Evolutionary conservation across 352 stramenopile species (phyloP), one percentile per base, ranked within the genome.

Genomic region (Pythium monospermum): DNA sequence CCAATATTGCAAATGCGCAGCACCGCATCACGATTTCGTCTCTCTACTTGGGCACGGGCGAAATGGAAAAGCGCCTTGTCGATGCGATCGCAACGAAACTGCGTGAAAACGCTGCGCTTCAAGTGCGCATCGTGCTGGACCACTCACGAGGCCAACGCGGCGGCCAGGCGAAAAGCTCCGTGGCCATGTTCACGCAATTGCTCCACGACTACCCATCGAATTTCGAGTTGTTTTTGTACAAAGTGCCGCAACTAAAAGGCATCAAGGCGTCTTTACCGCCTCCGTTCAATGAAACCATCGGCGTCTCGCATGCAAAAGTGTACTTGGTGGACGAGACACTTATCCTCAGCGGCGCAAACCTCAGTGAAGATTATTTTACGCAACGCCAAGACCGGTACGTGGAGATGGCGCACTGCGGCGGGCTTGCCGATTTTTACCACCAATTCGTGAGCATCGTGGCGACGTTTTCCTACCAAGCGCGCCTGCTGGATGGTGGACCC

Each of bases 281-380:
- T 26, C 82, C 79, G 4, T 90, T 86, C 44, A 90, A 93, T 41
- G 83, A 93, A 60, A 86, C 79, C n/a, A 67, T 91, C 10, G 81
- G 82, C 19, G 80, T 92, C 11, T 87, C 64, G 5, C 84, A 95
- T 48, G 76, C 81, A 27, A 95, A 95, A 66, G 78, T 88, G 16
- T 95, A 95, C 42, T 49, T 90, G 8, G 75, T 83, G 38, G 84
- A 95, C 59, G 76, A 91, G 45, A 85, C 66, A 23, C 68, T 92
- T 25, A 73, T 93, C 33, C 71, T 93, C 12, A 90, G 76, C 42
- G 84, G 83, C 10, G 84, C 84, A 7, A 95, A 95, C 49, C 57
- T 95, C 6, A 91, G 77, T 48, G 58, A 71, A 2, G 83, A 93
- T 53, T 95, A 95, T 42, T 95, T 95, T 21, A 91, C 80, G 1